A percentile compares a stretch with the other conserved stretches of the same genome.
Evolutionary conservation across 2,329 filamentous ascomycete genomes (phyloP).

Genomic region (Monilinia vaccinii-corymbosi): DNA sequence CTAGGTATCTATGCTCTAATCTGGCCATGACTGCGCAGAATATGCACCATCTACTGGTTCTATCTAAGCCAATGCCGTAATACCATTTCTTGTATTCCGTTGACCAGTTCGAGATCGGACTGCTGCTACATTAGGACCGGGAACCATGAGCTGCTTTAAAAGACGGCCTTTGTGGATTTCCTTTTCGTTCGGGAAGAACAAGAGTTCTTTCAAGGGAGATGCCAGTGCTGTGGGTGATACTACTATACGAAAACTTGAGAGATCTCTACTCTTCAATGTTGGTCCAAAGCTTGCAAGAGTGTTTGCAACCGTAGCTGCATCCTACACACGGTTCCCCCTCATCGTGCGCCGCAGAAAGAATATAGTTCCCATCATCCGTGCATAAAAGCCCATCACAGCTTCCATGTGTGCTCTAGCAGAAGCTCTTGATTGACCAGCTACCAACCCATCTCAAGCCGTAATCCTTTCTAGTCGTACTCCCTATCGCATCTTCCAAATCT

Average conservation of each 20-base stretch:
- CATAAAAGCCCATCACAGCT: slow-evolving; percentile 73
- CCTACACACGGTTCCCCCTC: slow-evolving; percentile 80
- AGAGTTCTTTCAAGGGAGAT: slow-evolving; percentile 48
- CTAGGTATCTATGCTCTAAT: slow-evolving; percentile 71
- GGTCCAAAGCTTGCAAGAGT: slow-evolving; percentile 84
- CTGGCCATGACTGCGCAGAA: slow-evolving; percentile 75
- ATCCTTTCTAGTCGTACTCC: slow-evolving; percentile 47
- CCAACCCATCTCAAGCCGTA: slow-evolving; percentile 33
- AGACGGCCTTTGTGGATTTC: slow-evolving; percentile 74
- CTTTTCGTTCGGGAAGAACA: slow-evolving; percentile 74
- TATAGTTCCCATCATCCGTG: slow-evolving; percentile 68
- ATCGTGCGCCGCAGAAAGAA: slow-evolving; percentile 78
- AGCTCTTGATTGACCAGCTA: slow-evolving; percentile 35
- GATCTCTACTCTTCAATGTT: slow-evolving; percentile 62
- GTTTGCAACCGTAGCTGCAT: slow-evolving; percentile 71
- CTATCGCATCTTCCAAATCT: slow-evolving; percentile 75
- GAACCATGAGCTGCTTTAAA: slow-evolving; percentile 60
- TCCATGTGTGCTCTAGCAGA: slow-evolving; percentile 64
- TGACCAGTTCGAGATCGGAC: slow-evolving; percentile 40
- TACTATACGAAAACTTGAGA: slow-evolving; percentile 53
- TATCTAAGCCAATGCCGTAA: slow-evolving; percentile 69
- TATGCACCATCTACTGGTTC: slow-evolving; percentile 60
- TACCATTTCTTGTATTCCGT: slow-evolving; percentile 53
- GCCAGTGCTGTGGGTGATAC: slow-evolving; percentile 52
- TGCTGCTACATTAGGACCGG: slow-evolving; percentile 44